Evolutionary conservation across 257 asterid species (phyloP).

Genomic region (Fraxinus cuspidata): DNA sequence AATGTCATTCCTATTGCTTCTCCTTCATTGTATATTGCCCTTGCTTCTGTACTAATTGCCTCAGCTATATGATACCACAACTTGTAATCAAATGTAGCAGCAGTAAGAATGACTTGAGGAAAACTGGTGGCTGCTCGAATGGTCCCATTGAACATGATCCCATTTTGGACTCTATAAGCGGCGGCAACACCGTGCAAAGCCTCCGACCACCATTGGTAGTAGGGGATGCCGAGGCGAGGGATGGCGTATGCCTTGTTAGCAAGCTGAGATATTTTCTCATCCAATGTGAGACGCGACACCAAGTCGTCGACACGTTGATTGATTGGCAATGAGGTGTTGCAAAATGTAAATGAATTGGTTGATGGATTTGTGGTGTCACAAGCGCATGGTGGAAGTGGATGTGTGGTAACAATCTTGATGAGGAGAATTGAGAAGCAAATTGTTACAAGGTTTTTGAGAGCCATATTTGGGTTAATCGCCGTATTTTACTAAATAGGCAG

Average conservation of each 20-base stretch:
- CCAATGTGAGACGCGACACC: conserved; percentile 46
- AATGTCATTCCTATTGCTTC: conserved; percentile 78
- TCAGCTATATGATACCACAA: conserved; percentile 72
- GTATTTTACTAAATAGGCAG: background rate
- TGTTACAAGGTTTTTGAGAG: background rate
- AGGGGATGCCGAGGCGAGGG: conserved; percentile 50
- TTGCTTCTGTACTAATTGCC: conserved; percentile 71
- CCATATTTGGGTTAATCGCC: background rate
- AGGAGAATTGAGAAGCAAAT: background rate
- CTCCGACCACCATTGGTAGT: conserved; percentile 71
- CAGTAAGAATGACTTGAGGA: conserved; percentile 79
- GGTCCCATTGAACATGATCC: conserved; percentile 39
- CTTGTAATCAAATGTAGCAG: conserved; percentile 60
- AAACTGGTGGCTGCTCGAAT: conserved; percentile 50
- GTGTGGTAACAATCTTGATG: conserved; percentile 13
- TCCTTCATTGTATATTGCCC: conserved; percentile 79
- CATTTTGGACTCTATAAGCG: conserved; percentile 38
- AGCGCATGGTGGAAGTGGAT: conserved; percentile 47
- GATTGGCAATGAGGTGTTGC: conserved; percentile 35
- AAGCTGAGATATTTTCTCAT: conserved; percentile 53
- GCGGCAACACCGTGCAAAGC: conserved; percentile 55
- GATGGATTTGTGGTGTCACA: conserved; percentile 37
- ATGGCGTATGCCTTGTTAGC: conserved; percentile 45
- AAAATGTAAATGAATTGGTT: conserved; percentile 36
- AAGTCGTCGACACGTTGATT: conserved; percentile 36